Conservation (phyloP, 2,329 filamentous ascomycete species). For the Juglanconis oblonga region DNA sequence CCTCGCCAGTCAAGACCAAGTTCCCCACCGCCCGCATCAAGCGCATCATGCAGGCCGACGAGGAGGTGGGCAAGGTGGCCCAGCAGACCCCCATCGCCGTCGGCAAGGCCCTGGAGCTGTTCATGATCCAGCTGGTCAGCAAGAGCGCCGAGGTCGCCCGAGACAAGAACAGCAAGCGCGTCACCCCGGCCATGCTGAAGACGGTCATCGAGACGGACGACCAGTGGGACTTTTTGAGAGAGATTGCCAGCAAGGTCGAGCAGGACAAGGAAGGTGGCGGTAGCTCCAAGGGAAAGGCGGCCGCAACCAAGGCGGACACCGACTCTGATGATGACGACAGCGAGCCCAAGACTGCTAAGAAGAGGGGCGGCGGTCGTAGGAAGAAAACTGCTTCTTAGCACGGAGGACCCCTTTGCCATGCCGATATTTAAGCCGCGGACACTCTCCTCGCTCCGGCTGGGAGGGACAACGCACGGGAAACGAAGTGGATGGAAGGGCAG, state of each 20-base stretch:
- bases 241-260: slow-evolving; percentile 84
- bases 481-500: too few relatives aligned
- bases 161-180: slow-evolving; percentile 80
- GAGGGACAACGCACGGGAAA: too few relatives aligned
- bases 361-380: slow-evolving; percentile 20
- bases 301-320: slow-evolving; percentile 43
- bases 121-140: slow-evolving; percentile 92
- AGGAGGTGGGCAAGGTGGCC: slow-evolving; percentile 96
- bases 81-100: slow-evolving; percentile 97
- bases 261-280: slow-evolving; percentile 46
- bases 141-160: slow-evolving; percentile 83
- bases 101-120: slow-evolving; percentile 91
- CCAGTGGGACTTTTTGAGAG: slow-evolving; percentile 89
- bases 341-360: slow-evolving; percentile 32
- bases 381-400: slow-evolving; percentile 13
- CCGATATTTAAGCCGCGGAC: too few relatives aligned
- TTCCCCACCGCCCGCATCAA: slow-evolving; percentile 98
- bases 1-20: slow-evolving; percentile 82
- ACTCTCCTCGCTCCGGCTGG: too few relatives aligned
- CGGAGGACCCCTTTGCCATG: too few relatives aligned
- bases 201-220: slow-evolving; percentile 83
- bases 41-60: slow-evolving; percentile 98
- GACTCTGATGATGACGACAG: slow-evolving; percentile 33
- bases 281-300: slow-evolving; percentile 20
- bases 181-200: slow-evolving; percentile 89